These are phyloP conservation scores for Cubamyces sp. DNA, from an alignment of 768 basidiomycete species.

Conservation along the genomic window DNA sequence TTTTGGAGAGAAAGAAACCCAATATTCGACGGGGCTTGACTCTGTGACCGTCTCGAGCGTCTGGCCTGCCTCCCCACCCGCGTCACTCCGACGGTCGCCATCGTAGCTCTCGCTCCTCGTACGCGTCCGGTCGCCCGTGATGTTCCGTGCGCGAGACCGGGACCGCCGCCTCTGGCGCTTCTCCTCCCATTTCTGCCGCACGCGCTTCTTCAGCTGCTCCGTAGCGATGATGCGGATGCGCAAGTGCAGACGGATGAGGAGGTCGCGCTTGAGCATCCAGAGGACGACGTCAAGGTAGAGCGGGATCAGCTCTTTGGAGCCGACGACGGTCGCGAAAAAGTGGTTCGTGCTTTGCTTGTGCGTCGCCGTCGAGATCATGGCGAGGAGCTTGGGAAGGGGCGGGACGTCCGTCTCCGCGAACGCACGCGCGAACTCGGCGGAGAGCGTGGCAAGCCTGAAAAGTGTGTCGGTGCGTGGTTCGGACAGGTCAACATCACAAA, in stretches of 20 bases:
- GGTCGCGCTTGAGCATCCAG: constrained; percentile 89
- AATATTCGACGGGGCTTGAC: constrained; percentile 37
- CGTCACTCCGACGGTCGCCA: background rate
- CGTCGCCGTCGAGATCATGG: constrained; percentile 71
- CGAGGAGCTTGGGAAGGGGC: constrained; percentile 72
- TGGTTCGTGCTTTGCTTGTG: constrained; percentile 69
- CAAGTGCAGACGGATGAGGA: constrained; percentile 84
- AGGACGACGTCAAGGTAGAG: constrained; percentile 81
- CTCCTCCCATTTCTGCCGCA: constrained; percentile 44
- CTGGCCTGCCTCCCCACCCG: constrained; percentile 29
- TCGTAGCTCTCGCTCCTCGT: constrained; percentile 3
- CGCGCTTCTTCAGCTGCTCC: constrained; percentile 70
- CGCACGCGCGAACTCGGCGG: constrained; percentile 59
- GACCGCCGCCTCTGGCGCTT: constrained; percentile 40
- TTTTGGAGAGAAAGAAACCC: constrained; percentile 61
- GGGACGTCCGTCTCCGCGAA: constrained; percentile 68
- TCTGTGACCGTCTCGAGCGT: constrained; percentile 23
- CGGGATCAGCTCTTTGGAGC: constrained; percentile 64
- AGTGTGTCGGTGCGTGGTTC: background rate
- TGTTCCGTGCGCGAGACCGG: constrained; percentile 24
- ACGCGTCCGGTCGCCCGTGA: constrained; percentile 18
- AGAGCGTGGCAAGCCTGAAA: constrained; percentile 55
- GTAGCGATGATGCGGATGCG: constrained; percentile 85
- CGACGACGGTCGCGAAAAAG: constrained; percentile 81
- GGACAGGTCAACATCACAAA: background rate